phyloP scores from a whole-genome alignment of 306 rosid species.

The Gastrolobium bilobum region DNA sequence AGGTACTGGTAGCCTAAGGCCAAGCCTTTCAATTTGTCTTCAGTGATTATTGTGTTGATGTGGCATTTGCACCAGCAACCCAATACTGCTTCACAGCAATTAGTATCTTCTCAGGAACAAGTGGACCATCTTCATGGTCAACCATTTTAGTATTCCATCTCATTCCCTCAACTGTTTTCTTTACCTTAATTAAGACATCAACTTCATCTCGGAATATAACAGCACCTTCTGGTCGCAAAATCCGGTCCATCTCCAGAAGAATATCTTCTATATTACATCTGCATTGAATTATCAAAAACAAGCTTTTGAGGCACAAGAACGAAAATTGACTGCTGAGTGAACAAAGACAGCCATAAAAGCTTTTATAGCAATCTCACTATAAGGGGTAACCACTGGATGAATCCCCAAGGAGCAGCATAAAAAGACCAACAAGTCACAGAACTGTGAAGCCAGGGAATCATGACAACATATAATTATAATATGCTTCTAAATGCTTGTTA shows the following conservation, averaged over 20 bases:
- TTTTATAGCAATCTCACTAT: constrained; percentile 14
- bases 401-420: constrained; percentile 9
- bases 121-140: constrained; percentile 98
- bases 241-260: constrained; percentile 96
- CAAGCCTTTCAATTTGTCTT: constrained; percentile 38
- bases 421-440: not conserved
- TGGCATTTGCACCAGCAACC: constrained; percentile 79
- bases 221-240: constrained; percentile 93
- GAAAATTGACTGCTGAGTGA: constrained; percentile 8
- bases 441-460: constrained; percentile 6
- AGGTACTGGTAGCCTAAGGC: constrained; percentile 35
- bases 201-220: constrained; percentile 93
- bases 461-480: not conserved
- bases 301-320: constrained; percentile 34
- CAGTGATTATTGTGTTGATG: constrained; percentile 59
- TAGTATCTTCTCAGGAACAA: constrained; percentile 88
- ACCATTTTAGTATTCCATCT: constrained; percentile 93
- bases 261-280: constrained; percentile 89
- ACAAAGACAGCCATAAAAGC: constrained; percentile 1
- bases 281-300: constrained; percentile 46
- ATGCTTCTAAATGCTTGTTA: not conserved
- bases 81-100: constrained; percentile 96
- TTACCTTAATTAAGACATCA: constrained; percentile 72
- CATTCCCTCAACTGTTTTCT: constrained; percentile 86
- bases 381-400: not conserved